Evolutionary conservation across 768 basidiomycete genomes (phyloP).

Genomic region (Boletus barrowsii): DNA sequence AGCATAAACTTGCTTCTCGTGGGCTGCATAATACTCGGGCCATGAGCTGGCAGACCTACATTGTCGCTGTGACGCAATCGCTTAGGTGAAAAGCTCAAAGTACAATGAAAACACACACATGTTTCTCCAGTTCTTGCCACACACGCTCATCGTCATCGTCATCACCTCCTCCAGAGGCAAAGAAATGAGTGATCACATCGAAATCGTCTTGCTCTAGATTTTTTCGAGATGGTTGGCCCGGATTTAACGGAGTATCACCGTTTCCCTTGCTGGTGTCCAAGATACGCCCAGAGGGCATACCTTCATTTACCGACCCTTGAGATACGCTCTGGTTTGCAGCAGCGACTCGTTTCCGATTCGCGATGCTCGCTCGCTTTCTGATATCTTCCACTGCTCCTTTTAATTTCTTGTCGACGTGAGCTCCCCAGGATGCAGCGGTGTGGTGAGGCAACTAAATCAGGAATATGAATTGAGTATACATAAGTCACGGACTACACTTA

Average conservation of each 20-base stretch:
- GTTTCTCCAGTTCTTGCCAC: slow-evolving; percentile 47
- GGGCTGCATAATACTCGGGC: slow-evolving; percentile 50
- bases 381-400: slow-evolving; percentile 43
- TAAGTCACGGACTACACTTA: slow-evolving; percentile 18
- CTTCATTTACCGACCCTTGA: background rate
- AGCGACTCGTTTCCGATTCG: slow-evolving; percentile 40
- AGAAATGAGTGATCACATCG: slow-evolving; percentile 51
- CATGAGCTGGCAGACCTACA: slow-evolving; percentile 44
- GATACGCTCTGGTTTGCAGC: background rate
- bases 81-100: background rate
- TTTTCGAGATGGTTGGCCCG: slow-evolving; percentile 4
- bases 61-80: slow-evolving; percentile 29
- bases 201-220: slow-evolving; percentile 40
- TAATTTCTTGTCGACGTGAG: slow-evolving; percentile 33
- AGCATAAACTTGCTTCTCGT: slow-evolving; percentile 40
- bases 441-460: slow-evolving; percentile 61
- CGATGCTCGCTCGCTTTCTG: slow-evolving; percentile 50
- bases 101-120: slow-evolving; percentile 35
- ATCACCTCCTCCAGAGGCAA: slow-evolving; percentile 50
- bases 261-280: background rate
- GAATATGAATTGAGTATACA: background rate
- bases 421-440: slow-evolving; percentile 46
- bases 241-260: background rate
- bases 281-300: background rate
- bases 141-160: slow-evolving; percentile 46